Base-by-base conservation (phyloP, 768 basidiomycete species). In the Phanerochaete sordida region DNA sequence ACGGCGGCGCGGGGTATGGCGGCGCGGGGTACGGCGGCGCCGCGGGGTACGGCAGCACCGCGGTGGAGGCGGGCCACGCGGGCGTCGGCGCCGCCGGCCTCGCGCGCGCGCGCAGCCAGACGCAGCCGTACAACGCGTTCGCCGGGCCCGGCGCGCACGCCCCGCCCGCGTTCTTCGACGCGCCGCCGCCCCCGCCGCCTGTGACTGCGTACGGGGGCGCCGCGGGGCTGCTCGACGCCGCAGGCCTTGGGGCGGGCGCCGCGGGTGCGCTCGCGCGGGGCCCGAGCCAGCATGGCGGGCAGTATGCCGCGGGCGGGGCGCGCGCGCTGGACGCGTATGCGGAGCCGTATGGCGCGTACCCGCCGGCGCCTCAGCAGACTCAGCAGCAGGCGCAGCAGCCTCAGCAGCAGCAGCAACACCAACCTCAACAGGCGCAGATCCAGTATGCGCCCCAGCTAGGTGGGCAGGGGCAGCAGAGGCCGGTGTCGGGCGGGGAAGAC, bases 121-220 rank as follows among this genome's bases (percentile, higher is more conserved):
- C 70, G 62, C 64, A 69, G 9, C 77, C 77, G 31, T 79, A 77
- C 63, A 71, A 71, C 33, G 76, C 77, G 2, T 77, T 76, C 60
- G 74, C 75, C 1, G 71, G 70, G 11, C 75, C 76, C 9, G 52
- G 47, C n/a, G 49, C 65, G 57, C 49, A 23, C 27, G 50, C 44
- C 35, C 44, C 35, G 56, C 31, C 26, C n/a, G 50, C 44, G 23
- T 62, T n/a, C 54, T 49, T 55, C 60, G 56, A 50, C 49, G 23
- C 30, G 21, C 57, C 47, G 30, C 47, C 11, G 43, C 54, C 62
- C 13, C 65, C 58, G 2, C 53, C 37, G 37, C 23, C 52, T 46
- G 67, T 62, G 39, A 53, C 31, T 24, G n/a, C 51, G 54, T 31
- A 30, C 23, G 45, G 11, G 51, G 53, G 51, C 44, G 54, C 39